Conservation (phyloP, 2,329 filamentous ascomycete genomes). For the Byssochlamys sp. region DNA sequence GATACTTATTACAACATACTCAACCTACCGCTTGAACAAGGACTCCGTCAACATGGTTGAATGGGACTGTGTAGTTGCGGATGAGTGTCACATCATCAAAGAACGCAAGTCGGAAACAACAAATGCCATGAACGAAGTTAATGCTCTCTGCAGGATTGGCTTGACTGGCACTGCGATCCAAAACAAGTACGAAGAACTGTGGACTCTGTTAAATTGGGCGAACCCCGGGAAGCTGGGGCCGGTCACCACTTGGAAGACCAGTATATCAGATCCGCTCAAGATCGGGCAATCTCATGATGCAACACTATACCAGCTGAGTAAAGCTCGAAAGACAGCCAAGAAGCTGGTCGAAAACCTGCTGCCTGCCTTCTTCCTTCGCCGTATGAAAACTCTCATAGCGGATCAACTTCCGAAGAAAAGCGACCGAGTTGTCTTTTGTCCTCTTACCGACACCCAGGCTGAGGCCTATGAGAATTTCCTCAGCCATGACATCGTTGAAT, state of each 20-base stretch:
- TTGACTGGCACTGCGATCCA: constrained; percentile 93
- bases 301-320: constrained; percentile 69
- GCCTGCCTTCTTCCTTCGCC: constrained; percentile 78
- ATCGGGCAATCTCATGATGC: constrained; percentile 89
- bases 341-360: constrained; percentile 79
- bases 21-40: constrained; percentile 70
- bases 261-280: constrained; percentile 69
- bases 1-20: constrained; percentile 89
- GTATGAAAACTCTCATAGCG: constrained; percentile 87
- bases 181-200: constrained; percentile 94
- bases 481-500: constrained; percentile 58
- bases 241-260: constrained; percentile 64
- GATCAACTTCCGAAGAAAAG: constrained; percentile 90
- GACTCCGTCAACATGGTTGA: constrained; percentile 69
- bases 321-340: constrained; percentile 69
- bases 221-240: constrained; percentile 67
- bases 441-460: constrained; percentile 69
- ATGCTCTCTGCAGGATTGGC: constrained; percentile 83
- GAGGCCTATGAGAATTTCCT: constrained; percentile 76
- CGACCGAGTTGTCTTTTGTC: constrained; percentile 89
- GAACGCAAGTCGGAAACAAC: constrained; percentile 67
- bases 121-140: constrained; percentile 78
- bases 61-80: constrained; percentile 90
- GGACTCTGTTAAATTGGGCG: constrained; percentile 93
- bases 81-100: constrained; percentile 88